Conservation (phyloP, 345 rosid genomes). For the Crucihimalaya himalaica region DNA sequence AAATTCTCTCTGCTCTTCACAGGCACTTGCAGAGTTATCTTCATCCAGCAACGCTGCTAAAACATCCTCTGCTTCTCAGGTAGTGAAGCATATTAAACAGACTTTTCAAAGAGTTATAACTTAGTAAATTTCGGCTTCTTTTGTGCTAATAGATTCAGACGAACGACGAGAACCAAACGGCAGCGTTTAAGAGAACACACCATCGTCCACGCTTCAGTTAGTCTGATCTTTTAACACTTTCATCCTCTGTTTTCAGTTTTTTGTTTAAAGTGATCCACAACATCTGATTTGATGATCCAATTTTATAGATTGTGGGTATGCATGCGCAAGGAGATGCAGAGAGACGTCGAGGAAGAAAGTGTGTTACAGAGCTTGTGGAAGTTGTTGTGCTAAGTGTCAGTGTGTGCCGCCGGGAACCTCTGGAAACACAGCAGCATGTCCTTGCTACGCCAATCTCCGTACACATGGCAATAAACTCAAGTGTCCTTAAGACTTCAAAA, state of each 20-base stretch:
- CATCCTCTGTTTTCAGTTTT: neutral
- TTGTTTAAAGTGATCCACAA: neutral
- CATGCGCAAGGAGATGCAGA: constrained; percentile 56
- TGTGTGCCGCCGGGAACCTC: constrained; percentile 74
- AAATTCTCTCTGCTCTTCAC: neutral
- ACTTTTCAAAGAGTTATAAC: neutral
- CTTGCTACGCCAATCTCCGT: constrained; percentile 55
- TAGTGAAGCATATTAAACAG: constrained; percentile 8
- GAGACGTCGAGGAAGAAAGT: constrained; percentile 55
- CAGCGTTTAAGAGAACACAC: constrained; percentile 32
- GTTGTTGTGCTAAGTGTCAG: constrained; percentile 62
- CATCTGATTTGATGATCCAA: neutral
- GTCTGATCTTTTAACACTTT: constrained; percentile 5
- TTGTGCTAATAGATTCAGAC: constrained; percentile 28
- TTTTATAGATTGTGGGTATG: constrained; percentile 46
- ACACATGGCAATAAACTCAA: constrained; percentile 59
- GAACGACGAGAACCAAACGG: constrained; percentile 31
- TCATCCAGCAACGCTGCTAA: constrained; percentile 26
- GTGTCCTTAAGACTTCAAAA: constrained; percentile 49
- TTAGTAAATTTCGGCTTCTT: neutral
- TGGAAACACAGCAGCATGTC: constrained; percentile 53
- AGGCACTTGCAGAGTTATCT: constrained; percentile 35
- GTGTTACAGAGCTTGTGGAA: constrained; percentile 65
- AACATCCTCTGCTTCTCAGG: constrained; percentile 35
- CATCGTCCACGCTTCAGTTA: constrained; percentile 35